A percentile compares a stretch with the other conserved stretches of the same genome.
phyloP scores from a whole-genome alignment of 2,329 filamentous ascomycete genomes.

The Cladosporium austrohemisphaericum region DNA sequence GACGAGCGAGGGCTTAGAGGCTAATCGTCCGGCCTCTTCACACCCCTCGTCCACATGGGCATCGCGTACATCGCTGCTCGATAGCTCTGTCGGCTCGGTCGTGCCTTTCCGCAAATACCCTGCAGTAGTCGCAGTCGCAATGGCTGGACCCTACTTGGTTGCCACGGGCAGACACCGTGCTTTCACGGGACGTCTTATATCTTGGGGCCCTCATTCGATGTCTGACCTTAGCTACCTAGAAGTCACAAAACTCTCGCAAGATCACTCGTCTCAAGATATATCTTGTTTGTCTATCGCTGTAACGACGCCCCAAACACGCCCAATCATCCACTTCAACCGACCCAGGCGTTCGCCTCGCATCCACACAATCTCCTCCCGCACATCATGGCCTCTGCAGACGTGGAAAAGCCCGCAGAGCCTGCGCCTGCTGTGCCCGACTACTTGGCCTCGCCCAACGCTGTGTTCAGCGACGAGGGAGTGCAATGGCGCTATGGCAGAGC shows the following conservation, averaged over 20 bases:
- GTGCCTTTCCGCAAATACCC: conserved; percentile 1
- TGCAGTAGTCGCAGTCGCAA: conserved; percentile 14
- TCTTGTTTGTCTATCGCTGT: conserved; percentile 10
- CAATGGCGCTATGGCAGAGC: conserved; percentile 59
- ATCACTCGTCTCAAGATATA: conserved; percentile 11
- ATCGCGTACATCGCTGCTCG: background rate
- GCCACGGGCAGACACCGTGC: conserved; percentile 11
- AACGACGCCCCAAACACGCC: background rate
- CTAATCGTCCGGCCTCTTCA: conserved; percentile 2
- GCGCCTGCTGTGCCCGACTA: conserved; percentile 53
- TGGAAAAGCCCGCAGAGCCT: conserved; percentile 23
- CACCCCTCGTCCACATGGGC: background rate
- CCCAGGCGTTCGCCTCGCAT: too few relatives aligned
- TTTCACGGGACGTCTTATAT: conserved; percentile 4
- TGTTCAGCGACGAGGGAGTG: conserved; percentile 51
- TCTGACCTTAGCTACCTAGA: background rate
- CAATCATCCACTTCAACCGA: background rate
- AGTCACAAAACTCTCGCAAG: too few relatives aligned
- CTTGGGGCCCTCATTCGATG: conserved; percentile 2
- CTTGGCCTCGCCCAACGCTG: conserved; percentile 56
- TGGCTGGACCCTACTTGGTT: conserved; percentile 7
- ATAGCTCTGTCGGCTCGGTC: background rate
- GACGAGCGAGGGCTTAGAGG: background rate
- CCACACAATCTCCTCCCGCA: too few relatives aligned
- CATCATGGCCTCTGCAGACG: conserved; percentile 30